Conservation (phyloP, 116 monocot genomes). For the Iris pallida region DNA sequence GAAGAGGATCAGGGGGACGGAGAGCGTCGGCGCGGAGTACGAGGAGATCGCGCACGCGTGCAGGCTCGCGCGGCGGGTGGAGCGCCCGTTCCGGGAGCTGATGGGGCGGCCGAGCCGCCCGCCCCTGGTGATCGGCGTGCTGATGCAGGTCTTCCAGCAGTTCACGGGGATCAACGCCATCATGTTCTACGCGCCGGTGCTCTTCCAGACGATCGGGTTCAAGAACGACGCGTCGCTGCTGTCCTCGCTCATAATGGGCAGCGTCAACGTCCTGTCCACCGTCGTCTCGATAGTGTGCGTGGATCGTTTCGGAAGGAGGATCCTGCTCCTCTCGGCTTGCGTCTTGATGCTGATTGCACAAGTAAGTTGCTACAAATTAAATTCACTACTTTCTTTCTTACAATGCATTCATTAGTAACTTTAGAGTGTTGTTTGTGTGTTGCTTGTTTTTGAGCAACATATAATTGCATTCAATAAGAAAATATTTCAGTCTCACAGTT, state of each 20-base stretch:
- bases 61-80: slow-evolving; percentile 29
- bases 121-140: slow-evolving; percentile 51
- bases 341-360: slow-evolving; percentile 41
- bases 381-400: neutral
- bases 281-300: slow-evolving; percentile 39
- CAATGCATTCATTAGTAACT: neutral
- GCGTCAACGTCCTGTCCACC: slow-evolving; percentile 45
- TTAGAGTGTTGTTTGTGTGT: neutral
- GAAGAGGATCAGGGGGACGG: slow-evolving; percentile 41
- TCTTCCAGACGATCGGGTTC: slow-evolving; percentile 62
- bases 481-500: too few relatives aligned
- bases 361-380: slow-evolving; percentile 17
- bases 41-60: slow-evolving; percentile 46
- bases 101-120: slow-evolving; percentile 42
- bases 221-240: slow-evolving; percentile 40
- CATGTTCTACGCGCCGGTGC: slow-evolving; percentile 66
- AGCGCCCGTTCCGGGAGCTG: slow-evolving; percentile 46
- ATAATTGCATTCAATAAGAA: too few relatives aligned
- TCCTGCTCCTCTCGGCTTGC: slow-evolving; percentile 40
- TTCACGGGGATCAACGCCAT: slow-evolving; percentile 74
- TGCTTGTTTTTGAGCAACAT: too few relatives aligned
- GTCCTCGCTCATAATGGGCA: slow-evolving; percentile 42
- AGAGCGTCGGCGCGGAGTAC: slow-evolving; percentile 43
- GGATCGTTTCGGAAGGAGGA: slow-evolving; percentile 35
- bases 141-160: slow-evolving; percentile 61